Evolutionary conservation across 2,329 filamentous ascomycete species (phyloP).

Genomic region (Diaporthe aspalathi): DNA sequence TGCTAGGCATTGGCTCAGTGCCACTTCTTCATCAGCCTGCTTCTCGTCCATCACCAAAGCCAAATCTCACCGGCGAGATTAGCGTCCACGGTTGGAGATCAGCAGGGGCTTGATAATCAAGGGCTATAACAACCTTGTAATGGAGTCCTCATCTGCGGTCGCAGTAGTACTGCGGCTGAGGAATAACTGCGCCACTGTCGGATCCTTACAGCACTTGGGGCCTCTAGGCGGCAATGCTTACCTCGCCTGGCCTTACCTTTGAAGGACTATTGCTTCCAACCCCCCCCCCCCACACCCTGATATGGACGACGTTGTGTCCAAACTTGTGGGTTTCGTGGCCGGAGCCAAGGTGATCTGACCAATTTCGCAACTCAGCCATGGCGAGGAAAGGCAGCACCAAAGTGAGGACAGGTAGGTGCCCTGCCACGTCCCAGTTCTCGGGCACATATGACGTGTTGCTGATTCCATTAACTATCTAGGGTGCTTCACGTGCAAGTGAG

Average conservation of each 20-base stretch:
- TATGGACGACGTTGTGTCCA: background rate
- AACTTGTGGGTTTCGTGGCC: no score
- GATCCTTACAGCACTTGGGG: background rate
- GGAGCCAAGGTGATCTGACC: no score
- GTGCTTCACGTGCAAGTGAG: conserved; percentile 39
- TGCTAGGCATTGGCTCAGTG: background rate
- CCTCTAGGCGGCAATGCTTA: background rate
- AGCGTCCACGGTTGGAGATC: background rate
- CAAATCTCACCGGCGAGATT: background rate
- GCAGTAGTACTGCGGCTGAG: background rate
- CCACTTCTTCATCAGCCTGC: background rate
- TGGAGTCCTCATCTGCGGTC: no score
- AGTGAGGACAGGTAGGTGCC: conserved; percentile 30
- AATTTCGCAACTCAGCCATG: conserved; percentile 7
- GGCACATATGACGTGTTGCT: background rate
- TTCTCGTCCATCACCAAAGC: background rate
- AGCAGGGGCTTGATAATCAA: background rate
- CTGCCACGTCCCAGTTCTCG: background rate
- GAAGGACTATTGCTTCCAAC: background rate
- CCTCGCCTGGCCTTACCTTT: background rate
- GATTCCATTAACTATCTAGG: background rate
- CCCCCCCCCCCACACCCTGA: no score
- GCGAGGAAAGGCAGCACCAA: conserved; percentile 37
- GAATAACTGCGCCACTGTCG: background rate
- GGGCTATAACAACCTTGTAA: no score